Evolutionary conservation across 495 filamentous ascomycete genomes (phyloP).

Genomic region (Penicillium desertorum): DNA sequence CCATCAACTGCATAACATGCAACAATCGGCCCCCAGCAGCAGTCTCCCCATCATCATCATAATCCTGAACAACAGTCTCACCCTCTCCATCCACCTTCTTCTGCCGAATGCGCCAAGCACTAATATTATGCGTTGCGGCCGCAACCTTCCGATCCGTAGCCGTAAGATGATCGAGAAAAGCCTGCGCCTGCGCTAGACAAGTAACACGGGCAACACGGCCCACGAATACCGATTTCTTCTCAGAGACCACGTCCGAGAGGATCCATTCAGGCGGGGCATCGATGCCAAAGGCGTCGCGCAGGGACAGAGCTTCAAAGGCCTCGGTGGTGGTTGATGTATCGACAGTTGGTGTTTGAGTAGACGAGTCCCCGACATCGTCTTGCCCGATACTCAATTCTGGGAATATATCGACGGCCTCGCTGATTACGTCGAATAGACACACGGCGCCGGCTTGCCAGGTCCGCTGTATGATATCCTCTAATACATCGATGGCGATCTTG

Average conservation of each 20-base stretch:
- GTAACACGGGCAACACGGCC: conserved; percentile 68
- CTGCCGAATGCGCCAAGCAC: conserved; percentile 61
- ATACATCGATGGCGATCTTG: conserved; percentile 60
- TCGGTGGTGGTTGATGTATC: conserved; percentile 20
- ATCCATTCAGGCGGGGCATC: conserved; percentile 62
- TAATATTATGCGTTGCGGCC: conserved; percentile 89
- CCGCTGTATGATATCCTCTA: conserved; percentile 61
- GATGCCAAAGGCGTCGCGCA: conserved; percentile 38
- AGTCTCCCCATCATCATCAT: conserved; percentile 95
- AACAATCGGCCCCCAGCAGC: conserved; percentile 83
- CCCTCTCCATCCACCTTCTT: conserved; percentile 39
- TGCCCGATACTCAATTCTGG: conserved; percentile 48
- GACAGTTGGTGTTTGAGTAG: conserved; percentile 10
- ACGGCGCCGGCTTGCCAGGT: conserved; percentile 72
- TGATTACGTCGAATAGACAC: conserved; percentile 85
- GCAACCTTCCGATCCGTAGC: conserved; percentile 77
- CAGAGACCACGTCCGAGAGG: conserved; percentile 66
- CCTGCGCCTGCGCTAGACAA: conserved; percentile 65
- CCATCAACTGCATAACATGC: conserved; percentile 92
- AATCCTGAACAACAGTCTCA: conserved; percentile 74
- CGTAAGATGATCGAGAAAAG: conserved; percentile 69
- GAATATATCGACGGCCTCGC: conserved; percentile 49
- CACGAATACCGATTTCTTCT: conserved; percentile 87
- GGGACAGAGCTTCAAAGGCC: conserved; percentile 29
- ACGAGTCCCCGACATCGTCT: conserved; percentile 16